Evolutionary conservation across 768 basidiomycete species (phyloP).

Genomic region (Tylopilus balloui): DNA sequence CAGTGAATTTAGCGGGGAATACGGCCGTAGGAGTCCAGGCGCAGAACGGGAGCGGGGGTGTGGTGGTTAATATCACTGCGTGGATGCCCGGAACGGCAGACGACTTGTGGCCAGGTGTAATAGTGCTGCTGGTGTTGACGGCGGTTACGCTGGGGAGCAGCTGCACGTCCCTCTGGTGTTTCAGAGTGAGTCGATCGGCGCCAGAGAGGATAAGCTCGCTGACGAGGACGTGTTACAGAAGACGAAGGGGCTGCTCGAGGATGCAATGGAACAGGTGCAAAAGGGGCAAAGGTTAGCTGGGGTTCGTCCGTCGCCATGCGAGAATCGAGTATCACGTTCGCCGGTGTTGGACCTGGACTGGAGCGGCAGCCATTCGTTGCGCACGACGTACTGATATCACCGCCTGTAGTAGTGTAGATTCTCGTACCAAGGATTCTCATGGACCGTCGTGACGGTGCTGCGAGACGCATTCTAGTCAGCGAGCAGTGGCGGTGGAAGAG

Average conservation of each 20-base stretch:
- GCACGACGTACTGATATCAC: no score
- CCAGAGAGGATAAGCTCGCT: not conserved
- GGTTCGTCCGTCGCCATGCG: not conserved
- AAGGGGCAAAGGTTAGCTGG: not conserved
- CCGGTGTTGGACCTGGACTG: no score
- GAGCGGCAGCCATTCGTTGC: no score
- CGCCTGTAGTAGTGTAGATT: no score
- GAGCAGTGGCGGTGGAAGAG: no score
- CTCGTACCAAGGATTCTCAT: no score
- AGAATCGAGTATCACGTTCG: no score
- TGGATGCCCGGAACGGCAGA: not conserved
- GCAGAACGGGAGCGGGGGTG: not conserved
- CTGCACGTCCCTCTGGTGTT: slow-evolving; percentile 70
- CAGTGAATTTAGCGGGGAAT: slow-evolving; percentile 3
- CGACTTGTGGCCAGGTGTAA: slow-evolving; percentile 58
- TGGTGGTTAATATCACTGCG: slow-evolving; percentile 12
- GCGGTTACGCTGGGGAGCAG: slow-evolving; percentile 47
- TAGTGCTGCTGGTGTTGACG: slow-evolving; percentile 67
- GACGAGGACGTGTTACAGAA: slow-evolving; percentile 6
- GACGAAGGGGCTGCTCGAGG: not conserved
- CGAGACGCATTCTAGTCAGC: no score
- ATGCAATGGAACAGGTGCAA: not conserved
- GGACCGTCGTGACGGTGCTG: no score
- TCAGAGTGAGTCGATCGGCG: slow-evolving; percentile 45
- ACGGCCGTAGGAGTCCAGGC: not conserved